Evolutionary conservation across 768 basidiomycete genomes (phyloP), one percentile per base, ranked within the genome.

Genomic region (Gloeostereum incarnatum): DNA sequence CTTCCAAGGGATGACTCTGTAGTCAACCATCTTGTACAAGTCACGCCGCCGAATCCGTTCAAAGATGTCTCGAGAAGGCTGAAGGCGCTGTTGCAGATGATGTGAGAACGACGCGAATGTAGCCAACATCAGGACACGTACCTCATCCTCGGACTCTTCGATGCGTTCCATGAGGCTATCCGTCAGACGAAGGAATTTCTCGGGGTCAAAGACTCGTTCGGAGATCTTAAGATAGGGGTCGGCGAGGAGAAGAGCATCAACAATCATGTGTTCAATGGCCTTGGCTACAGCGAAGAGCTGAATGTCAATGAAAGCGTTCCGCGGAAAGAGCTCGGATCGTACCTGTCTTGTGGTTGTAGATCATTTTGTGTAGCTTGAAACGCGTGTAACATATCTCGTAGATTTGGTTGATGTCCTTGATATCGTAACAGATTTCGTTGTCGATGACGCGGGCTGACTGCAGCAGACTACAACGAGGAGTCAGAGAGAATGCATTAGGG

Each of bases 321-420:
- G 24, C 29, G 16, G 17, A 21, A 18, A 31, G 18, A 6, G 14
- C 9, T 24, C 29, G 8, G 27, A 11, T 55, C 68, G 16, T 41
- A 76, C 76, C 78, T 1, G 82, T 75, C 53, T 88, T 88, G 55
- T 90, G 87, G 43, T 75, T 78, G 46, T 90, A 91, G n/a, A 87
- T 69, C 5, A 69, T 70, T 51, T 89, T 90, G 57, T 88, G 85
- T n/a, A 90, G 61, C 26, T 73, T 81, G 51, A 86, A 89, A 2
- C 87, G 70, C 2, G 78, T 76, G 23, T 75, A 68, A 44, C 75
- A 88, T 2, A 91, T 68, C 40, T 85, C 79, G 45, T 81, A 82
- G 1, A 91, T 66, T 35, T 76, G 73, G 48, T 84, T 81, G 0
- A 77, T 77, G 40, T 89, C 84, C 52, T 91, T 91, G 59, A 82